phyloP scores from a whole-genome alignment of 176 grass and related monocot genomes.

The Microstegium vimineum region DNA sequence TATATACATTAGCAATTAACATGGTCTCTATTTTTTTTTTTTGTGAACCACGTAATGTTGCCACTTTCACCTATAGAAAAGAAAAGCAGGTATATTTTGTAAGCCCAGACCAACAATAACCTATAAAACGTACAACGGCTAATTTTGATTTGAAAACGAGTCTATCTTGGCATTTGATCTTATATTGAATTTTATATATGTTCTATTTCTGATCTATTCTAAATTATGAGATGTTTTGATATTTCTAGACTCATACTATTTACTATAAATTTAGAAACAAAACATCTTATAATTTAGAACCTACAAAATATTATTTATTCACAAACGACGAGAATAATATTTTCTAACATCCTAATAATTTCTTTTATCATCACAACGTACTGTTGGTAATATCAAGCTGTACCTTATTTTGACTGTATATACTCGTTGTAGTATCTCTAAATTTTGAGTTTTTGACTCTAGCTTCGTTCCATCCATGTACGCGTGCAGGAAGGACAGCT shows the following conservation, averaged over 20 bases:
- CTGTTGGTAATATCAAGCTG: neutral
- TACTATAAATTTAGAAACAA: no score
- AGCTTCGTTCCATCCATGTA: neutral
- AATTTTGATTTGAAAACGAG: no score
- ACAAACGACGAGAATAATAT: no score
- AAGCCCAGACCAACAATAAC: neutral
- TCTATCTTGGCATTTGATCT: no score
- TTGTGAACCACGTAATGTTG: neutral
- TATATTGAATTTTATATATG: no score
- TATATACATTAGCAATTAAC: neutral
- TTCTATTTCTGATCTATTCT: no score
- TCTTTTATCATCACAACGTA: neutral
- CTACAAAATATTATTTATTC: neutral
- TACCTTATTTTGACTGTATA: neutral
- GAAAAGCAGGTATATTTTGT: neutral
- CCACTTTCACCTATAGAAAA: neutral
- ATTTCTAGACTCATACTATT: no score
- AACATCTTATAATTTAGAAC: no score
- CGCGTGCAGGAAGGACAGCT: constrained; percentile 79
- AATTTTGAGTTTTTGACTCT: neutral
- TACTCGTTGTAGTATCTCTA: neutral
- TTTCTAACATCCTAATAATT: neutral
- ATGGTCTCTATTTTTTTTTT: neutral
- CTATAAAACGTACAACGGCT: no score
- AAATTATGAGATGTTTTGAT: no score